Base-by-base conservation (phyloP, 345 rosid genomes). In the Euphorbia pulcherrima region DNA sequence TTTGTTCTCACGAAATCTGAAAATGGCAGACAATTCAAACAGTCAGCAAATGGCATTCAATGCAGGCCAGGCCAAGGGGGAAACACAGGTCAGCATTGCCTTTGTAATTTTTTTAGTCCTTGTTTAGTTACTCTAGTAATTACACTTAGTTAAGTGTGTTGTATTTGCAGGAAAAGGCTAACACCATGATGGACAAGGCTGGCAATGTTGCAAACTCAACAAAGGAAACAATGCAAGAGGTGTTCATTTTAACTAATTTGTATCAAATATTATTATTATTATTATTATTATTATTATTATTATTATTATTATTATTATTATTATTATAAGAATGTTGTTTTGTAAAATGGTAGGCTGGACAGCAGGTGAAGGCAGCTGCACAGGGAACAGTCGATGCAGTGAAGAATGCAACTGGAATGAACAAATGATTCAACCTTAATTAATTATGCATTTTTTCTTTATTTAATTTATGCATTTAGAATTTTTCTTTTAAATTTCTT, bases 371-470 rank as follows among this genome's bases (percentile, higher is more conserved):
- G 76, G 80, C 71, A 8, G 83, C 76, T 73, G 87, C 92, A 69
- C 78, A 77, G 63, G 92, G 81, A 53, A 90, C 92, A 51, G 81
- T 83, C 20, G 87, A 86, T 29, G 86, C 88, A 18, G 87, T 80
- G 40, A 86, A 80, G 86, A 69, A 86, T 63, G 90, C 88, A 8
- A 69, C 77, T 21, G 74, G 80, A 18, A 72, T 56, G 54, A 79
- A 74, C 78, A 69, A 70, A 11, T 70, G 40, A 75, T 39, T 47
- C 27, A 2, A 16, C n/a, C 18, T 6, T n/a, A 21, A 2, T 48
- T 6, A 13, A 10, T 16, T 50, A 26, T 6, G 14, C 2, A 26
- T 6, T 1, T 26, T 29, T 17, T 59, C 17, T 0, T 51, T 0
- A 10, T 59, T 21, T 0, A 26, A 0, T 58, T 2, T 18, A 11